Evolutionary conservation across 2,329 filamentous ascomycete genomes (phyloP).

Genomic region (Sclerotinia sclerotiorum): DNA sequence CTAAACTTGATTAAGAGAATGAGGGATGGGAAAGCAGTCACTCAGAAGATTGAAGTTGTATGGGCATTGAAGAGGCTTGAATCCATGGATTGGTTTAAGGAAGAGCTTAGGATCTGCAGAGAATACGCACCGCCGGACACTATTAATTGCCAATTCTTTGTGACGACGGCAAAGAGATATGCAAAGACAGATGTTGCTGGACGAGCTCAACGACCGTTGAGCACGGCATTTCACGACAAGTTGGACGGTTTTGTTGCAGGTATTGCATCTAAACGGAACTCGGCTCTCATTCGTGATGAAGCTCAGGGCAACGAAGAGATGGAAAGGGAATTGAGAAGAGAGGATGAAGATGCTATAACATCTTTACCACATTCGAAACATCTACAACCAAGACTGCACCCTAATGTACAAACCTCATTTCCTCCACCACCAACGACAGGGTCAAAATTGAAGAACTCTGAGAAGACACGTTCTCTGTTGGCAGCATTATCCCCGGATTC

Average conservation of each 20-base stretch:
- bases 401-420: slow-evolving; percentile 37
- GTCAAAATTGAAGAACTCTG: slow-evolving; percentile 50
- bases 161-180: slow-evolving; percentile 68
- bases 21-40: slow-evolving; percentile 91
- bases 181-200: slow-evolving; percentile 38
- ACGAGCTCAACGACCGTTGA: slow-evolving; percentile 63
- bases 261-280: slow-evolving; percentile 84
- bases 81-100: slow-evolving; percentile 96
- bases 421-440: slow-evolving; percentile 39
- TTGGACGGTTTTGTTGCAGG: slow-evolving; percentile 85
- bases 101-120: slow-evolving; percentile 88
- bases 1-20: slow-evolving; percentile 95
- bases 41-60: slow-evolving; percentile 85
- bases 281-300: slow-evolving; percentile 77
- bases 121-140: slow-evolving; percentile 85
- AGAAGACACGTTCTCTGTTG: slow-evolving; percentile 44
- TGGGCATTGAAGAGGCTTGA: slow-evolving; percentile 91
- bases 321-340: slow-evolving; percentile 74
- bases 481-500: slow-evolving; percentile 31
- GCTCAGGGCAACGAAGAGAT: slow-evolving; percentile 76
- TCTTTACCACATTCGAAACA: slow-evolving; percentile 71
- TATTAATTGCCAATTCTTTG: slow-evolving; percentile 91
- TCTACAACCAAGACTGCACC: slow-evolving; percentile 53
- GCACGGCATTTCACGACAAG: slow-evolving; percentile 77
- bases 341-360: slow-evolving; percentile 82